Evolutionary conservation across 345 rosid species (phyloP), one percentile per base, ranked within the genome.

Genomic region (Gossypium anomalum): DNA sequence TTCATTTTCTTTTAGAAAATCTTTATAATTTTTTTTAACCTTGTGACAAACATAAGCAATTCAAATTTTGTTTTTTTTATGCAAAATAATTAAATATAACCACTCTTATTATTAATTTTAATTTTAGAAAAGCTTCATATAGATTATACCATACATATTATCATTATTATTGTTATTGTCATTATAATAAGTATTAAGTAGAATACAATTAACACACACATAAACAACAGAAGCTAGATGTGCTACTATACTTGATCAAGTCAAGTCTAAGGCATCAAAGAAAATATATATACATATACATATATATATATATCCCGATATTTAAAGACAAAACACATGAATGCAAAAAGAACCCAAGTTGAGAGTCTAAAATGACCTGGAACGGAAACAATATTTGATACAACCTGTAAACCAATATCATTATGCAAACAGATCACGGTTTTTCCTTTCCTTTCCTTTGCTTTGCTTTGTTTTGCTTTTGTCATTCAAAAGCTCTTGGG

Each of bases 181-280:
- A 19, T 56, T 56, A 27, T 67, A 22, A 22, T 45, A 20, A 3
- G 25, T 61, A 12, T 16, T 12, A 4, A 13, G 29, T 41, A 38
- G 41, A 20, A 72, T 57, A 57, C 41, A 57, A 41, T 43, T 2
- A 41, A 43, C 48, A 58, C 34, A 55, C 29, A 72, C 34, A 55
- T n/a, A 72, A 25, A 43, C 14, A 57, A 57, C 55, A 68, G 41
- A 76, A 49, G 29, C 20, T 27, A 76, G 13, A 70, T 76, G 44
- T 22, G 62, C 20, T 45, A 63, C 13, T 7, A 51, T 29, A 64
- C 34, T n/a, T 51, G 59, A 27, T 69, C 58, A 72, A 59, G 56
- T 29, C 47, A 72, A 59, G 56, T 23, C 17, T 57, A 59, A 44
- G 75, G 20, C 6, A 34, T 72, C 22, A 57, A 43, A 59, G 10